Evolutionary conservation across 2,329 filamentous ascomycete genomes (phyloP).

Genomic region (Oidium heveae): DNA sequence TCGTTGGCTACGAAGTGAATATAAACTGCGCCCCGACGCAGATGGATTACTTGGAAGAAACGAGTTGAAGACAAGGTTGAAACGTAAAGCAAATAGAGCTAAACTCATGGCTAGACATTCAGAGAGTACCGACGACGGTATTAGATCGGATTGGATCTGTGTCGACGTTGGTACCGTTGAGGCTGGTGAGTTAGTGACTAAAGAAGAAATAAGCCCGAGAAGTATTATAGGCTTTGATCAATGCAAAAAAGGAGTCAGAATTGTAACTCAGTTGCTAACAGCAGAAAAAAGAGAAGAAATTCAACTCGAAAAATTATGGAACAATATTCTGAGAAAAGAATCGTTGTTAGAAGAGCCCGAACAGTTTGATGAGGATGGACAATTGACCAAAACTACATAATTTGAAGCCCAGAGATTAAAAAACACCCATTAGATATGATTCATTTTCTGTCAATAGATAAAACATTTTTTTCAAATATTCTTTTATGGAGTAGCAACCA

Average conservation of each 20-base stretch:
- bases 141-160: conserved; percentile 88
- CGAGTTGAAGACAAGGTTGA: conserved; percentile 69
- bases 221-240: conserved; percentile 57
- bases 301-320: conserved; percentile 39
- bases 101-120: conserved; percentile 51
- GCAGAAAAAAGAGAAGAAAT: conserved; percentile 43
- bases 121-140: conserved; percentile 51
- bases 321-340: conserved; percentile 9
- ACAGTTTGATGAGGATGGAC: no score
- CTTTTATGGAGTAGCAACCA: no score
- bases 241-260: conserved; percentile 26
- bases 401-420: no score
- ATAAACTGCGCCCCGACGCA: conserved; percentile 50
- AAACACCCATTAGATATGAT: no score
- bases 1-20: conserved; percentile 52
- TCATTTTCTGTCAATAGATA: no score
- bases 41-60: conserved; percentile 77
- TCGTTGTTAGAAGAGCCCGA: background rate
- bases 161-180: conserved; percentile 60
- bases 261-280: conserved; percentile 49
- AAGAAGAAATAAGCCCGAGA: conserved; percentile 21
- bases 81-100: conserved; percentile 55
- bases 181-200: conserved; percentile 18
- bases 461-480: no score
- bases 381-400: no score